A percentile compares a stretch with the other conserved stretches of the same genome.
phyloP scores from a whole-genome alignment of 1,284 basidiomycete species.

The Melampsora medusae region DNA sequence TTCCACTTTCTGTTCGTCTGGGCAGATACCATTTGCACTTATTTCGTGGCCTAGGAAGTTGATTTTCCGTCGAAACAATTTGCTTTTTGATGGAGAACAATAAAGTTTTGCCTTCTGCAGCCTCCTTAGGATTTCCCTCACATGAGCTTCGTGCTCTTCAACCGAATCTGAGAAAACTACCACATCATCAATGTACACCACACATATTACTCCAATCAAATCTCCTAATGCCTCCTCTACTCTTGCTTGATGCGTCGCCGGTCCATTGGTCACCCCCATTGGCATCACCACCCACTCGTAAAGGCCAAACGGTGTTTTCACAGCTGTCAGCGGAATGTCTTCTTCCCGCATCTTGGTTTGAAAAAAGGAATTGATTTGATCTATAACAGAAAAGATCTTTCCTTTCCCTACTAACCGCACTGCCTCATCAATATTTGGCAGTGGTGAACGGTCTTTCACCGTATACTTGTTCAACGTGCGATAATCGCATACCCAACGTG shows the following conservation, averaged over 20 bases:
- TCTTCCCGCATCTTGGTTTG: conserved; percentile 57
- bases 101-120: neutral
- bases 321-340: conserved; percentile 55
- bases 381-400: conserved; percentile 55
- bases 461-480: conserved; percentile 41
- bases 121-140: neutral
- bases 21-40: conserved; percentile 52
- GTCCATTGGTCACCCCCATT: conserved; percentile 56
- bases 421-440: conserved; percentile 33
- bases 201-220: conserved; percentile 56
- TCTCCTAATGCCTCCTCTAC: conserved; percentile 45
- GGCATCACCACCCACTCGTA: conserved; percentile 60
- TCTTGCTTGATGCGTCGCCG: conserved; percentile 52
- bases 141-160: conserved; percentile 53
- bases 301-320: conserved; percentile 56
- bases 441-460: conserved; percentile 44
- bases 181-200: conserved; percentile 60
- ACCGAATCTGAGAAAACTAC: conserved; percentile 57
- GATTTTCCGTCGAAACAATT: conserved; percentile 51
- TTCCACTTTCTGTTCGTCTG: conserved; percentile 54
- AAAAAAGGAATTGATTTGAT: conserved; percentile 59
- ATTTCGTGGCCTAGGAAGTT: conserved; percentile 57
- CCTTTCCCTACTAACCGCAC: neutral
- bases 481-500: conserved; percentile 47
- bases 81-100: conserved; percentile 46